phyloP scores from a whole-genome alignment of 2,329 filamentous ascomycete genomes.

The Penicillium crustosum region DNA sequence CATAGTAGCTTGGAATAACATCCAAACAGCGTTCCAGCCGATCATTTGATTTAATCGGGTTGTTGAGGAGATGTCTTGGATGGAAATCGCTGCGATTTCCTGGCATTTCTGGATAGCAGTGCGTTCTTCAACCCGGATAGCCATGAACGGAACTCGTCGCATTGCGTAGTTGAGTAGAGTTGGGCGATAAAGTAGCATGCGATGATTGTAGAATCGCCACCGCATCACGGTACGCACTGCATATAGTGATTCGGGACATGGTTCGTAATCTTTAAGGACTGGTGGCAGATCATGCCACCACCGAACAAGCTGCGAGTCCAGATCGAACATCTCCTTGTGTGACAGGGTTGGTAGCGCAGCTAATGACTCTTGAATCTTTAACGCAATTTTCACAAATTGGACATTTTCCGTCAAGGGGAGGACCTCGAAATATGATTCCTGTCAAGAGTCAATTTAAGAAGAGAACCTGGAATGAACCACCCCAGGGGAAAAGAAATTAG shows the following conservation, averaged over 20 bases:
- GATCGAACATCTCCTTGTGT: conserved; percentile 59
- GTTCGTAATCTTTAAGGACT: conserved; percentile 61
- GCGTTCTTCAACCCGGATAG: conserved; percentile 59
- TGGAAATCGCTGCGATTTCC: conserved; percentile 66
- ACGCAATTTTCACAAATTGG: conserved; percentile 73
- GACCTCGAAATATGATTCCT: conserved; percentile 59
- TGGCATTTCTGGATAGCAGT: conserved; percentile 66
- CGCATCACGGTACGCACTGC: conserved; percentile 72
- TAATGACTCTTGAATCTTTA: conserved; percentile 70
- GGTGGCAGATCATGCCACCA: conserved; percentile 70
- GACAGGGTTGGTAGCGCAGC: conserved; percentile 65
- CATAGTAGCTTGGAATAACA: conserved; percentile 76
- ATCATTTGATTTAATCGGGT: conserved; percentile 70
- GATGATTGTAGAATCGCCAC: conserved; percentile 74
- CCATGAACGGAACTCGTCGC: conserved; percentile 49
- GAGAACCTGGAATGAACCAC: background rate
- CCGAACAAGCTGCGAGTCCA: conserved; percentile 65
- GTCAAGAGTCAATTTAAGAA: conserved; percentile 21
- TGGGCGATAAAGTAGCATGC: conserved; percentile 70
- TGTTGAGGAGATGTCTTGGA: conserved; percentile 67
- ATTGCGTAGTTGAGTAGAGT: conserved; percentile 64
- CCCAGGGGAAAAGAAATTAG: no score
- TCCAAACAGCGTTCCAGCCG: conserved; percentile 76
- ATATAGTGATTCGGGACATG: conserved; percentile 66
- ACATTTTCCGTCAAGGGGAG: conserved; percentile 71